Evolutionary conservation across 352 stramenopile genomes (phyloP).

Genomic region (Elongisporangium undulatum): DNA sequence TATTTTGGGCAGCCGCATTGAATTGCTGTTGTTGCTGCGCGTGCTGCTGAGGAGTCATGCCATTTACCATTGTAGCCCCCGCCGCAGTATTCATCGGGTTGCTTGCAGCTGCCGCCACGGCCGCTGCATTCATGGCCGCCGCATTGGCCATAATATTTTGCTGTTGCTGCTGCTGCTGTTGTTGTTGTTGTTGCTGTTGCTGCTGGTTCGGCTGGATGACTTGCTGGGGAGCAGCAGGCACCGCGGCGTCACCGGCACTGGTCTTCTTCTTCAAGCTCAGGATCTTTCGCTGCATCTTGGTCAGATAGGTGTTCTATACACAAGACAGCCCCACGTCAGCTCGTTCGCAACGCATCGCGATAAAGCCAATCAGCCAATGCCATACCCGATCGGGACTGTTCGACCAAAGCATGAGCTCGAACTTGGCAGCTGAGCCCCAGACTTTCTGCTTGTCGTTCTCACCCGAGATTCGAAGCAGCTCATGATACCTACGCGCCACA

Average conservation of each 20-base stretch:
- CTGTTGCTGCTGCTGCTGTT: slow-evolving; percentile 34
- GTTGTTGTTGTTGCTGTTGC: slow-evolving; percentile 16
- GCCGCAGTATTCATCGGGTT: slow-evolving; percentile 9
- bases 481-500: slow-evolving; percentile 56
- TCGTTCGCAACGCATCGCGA: neutral
- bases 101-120: slow-evolving; percentile 5
- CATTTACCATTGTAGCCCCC: slow-evolving; percentile 15
- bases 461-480: slow-evolving; percentile 76
- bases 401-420: slow-evolving; percentile 84
- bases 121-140: slow-evolving; percentile 12
- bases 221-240: slow-evolving; percentile 3
- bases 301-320: slow-evolving; percentile 67
- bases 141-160: slow-evolving; percentile 14
- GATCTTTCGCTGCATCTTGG: slow-evolving; percentile 85
- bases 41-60: slow-evolving; percentile 15
- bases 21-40: slow-evolving; percentile 26
- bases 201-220: slow-evolving; percentile 13
- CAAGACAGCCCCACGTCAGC: slow-evolving; percentile 7
- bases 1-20: slow-evolving; percentile 18
- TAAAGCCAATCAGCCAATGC: slow-evolving; percentile 1
- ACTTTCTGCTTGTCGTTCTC: slow-evolving; percentile 84
- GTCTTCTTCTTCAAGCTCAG: slow-evolving; percentile 74
- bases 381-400: slow-evolving; percentile 63
- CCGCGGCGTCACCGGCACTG: slow-evolving; percentile 22
- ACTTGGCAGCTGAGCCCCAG: slow-evolving; percentile 81